Percentiles rank a stretch among this genome's conserved stretches.
Conservation (phyloP, 441 rosid species). For the Cnidoscolus chayamansa region DNA sequence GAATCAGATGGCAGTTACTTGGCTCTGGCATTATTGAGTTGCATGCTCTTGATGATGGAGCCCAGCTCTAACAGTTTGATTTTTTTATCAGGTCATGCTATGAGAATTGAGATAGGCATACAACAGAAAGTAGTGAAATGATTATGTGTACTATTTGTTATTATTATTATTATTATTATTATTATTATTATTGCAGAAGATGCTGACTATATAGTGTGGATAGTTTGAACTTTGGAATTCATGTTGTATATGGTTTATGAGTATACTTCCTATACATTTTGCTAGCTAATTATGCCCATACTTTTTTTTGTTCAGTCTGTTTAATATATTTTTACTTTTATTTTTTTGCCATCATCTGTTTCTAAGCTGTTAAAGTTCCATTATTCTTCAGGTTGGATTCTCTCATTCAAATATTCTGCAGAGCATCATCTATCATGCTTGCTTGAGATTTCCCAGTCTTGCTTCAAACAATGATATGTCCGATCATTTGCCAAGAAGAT, state of each 20-base stretch:
- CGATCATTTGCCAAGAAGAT: constrained; percentile 37
- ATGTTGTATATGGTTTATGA: constrained; percentile 9
- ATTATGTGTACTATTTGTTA: background rate
- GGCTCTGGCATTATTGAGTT: constrained; percentile 8
- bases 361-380: constrained; percentile 7
- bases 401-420: constrained; percentile 86
- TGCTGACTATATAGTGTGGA: background rate
- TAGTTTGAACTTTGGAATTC: constrained; percentile 6
- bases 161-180: background rate
- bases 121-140: background rate
- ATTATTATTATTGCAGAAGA: background rate
- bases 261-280: constrained; percentile 11
- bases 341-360: constrained; percentile 17
- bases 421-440: constrained; percentile 66
- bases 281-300: background rate
- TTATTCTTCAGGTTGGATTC: constrained; percentile 75
- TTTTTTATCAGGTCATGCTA: background rate
- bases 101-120: background rate
- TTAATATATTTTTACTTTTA: background rate
- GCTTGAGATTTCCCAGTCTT: constrained; percentile 77
- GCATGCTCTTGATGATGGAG: background rate
- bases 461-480: constrained; percentile 40
- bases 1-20: background rate
- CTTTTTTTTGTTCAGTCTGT: background rate
- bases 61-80: constrained; percentile 1